Conservation (phyloP, 2,329 filamentous ascomycete genomes). For the Fragosphaeria purpurea region DNA sequence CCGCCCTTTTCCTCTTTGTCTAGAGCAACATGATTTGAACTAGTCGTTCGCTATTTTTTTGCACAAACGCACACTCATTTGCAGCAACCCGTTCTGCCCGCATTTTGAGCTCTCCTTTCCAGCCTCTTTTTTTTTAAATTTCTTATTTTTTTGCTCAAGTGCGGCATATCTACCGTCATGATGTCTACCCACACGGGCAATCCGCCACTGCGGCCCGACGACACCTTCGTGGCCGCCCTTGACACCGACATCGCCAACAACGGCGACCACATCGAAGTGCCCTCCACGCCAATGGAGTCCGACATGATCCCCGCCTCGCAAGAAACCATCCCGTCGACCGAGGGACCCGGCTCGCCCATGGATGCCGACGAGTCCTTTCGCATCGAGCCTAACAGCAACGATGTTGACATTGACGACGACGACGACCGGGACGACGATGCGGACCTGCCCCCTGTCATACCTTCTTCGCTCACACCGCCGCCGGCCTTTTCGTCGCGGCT, state of each 20-base stretch:
- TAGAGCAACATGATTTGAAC: no score
- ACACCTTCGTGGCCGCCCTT: conserved; percentile 10
- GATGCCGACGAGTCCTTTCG: conserved; percentile 39
- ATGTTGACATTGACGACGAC: conserved; percentile 20
- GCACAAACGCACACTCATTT: no score
- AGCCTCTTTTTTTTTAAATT: no score
- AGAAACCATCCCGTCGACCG: conserved; percentile 47
- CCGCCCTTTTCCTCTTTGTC: no score
- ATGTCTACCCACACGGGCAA: conserved; percentile 29
- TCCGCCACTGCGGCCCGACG: conserved; percentile 23
- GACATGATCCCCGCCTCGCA: conserved; percentile 32
- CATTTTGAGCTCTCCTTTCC: no score
- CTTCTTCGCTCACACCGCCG: conserved; percentile 48
- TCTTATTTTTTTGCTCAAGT: no score
- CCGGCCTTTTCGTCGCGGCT: conserved; percentile 39
- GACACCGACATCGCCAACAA: conserved; percentile 4
- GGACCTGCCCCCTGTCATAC: conserved; percentile 35
- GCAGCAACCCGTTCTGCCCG: no score
- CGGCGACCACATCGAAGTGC: conserved; percentile 17
- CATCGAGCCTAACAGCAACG: conserved; percentile 39
- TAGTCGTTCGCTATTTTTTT: no score
- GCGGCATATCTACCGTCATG: conserved; percentile 2
- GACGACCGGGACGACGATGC: conserved; percentile 32
- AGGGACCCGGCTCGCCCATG: conserved; percentile 42
- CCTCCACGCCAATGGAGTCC: conserved; percentile 23